Base-by-base conservation (phyloP, 1,139 yeast genomes). In the Pichia sp. region DNA sequence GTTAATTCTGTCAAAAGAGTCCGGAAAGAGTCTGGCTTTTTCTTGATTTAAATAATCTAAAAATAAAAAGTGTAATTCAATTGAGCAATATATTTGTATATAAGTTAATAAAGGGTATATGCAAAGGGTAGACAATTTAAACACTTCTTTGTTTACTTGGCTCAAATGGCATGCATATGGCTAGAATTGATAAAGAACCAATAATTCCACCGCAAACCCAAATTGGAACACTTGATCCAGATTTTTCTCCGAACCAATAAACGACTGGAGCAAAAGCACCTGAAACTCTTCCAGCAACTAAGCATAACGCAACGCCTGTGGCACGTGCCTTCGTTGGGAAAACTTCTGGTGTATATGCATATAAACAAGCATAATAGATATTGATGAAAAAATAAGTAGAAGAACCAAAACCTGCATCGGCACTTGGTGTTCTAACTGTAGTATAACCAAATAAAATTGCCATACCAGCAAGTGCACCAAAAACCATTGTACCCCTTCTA, bases 321-420 rank as follows among this genome's bases (percentile, higher is more conserved):
- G 76, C 76, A 53, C 83, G 63, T 24, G 77, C 76, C 22, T 64
- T 62, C 2, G 80, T 67, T 1, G 82, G 82, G 59, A 78, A 68
- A 34, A 75, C 76, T 57, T 78, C 83, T 0, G 82, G 82, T 1
- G 81, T 73, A 50, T 73, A 76, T 1, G 81, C 82, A 56, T 74
- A 78, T 37, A 78, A 63, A 40, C 71, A 70, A 0, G 78, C 79
- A 54, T 74, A 76, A 61, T 76, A 77, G 44, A 77, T 66, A 57
- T 76, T 73, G 50, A 75, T 62, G 45, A 73, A 65, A 45, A 77
- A 66, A 55, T 70, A 75, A 22, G 76, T 74, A 23, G 74, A 69
- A 22, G 80, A 69, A 27, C 74, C 67, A 47, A 78, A 70, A 1
- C 76, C 83, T 24, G 76, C 72, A 55, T 77, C 73, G 38, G 66